Base-by-base conservation (phyloP, 805 yeast species). In the Saccharomyces kudriavzevii region DNA sequence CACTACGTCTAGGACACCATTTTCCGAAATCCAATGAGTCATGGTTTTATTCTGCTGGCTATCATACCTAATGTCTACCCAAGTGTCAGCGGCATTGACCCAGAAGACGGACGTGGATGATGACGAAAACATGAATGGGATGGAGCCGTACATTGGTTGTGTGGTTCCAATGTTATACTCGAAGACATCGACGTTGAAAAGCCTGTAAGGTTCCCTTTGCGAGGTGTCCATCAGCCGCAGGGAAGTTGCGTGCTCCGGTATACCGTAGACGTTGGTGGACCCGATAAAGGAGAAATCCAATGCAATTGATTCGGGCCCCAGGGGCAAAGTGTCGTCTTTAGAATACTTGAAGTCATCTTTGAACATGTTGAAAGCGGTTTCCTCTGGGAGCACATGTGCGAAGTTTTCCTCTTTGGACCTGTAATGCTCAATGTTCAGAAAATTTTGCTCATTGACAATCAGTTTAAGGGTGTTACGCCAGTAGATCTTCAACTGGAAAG, bases 11-110 rank as follows among this genome's bases (percentile, higher is more conserved):
- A 94, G 61, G 25, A 85, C 72, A 28, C 98, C 98, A 61, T 82
- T 81, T 68, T 94, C 99, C 0, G 97, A 89, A 57, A 92, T 87
- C 97, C 98, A 92, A 69, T 94, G 99, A 1, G 95, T 77, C 50
- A 67, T 67, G 0, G 82, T 73, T 8, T 40, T 22, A 20, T 60
- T 54, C 6, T 56, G 53, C 8, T 59, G 52, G 1, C 50, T 51
- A 1, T 54, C 58, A 35, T 63, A 62, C 1, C 63, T 60, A 49
- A 94, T 79, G 63, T 94, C 96, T 47, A 94, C 74, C 73, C 84
- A 91, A 0, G 97, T 90, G 65, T 94, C 99, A 1, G 98, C 97
- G 49, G 89, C 80, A 66, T 91, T 94, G 52, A 87, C 73, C 97
- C 98, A 94, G 63, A 92, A 90, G 9, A 92, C 68, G 14, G 96